Evolutionary conservation across 2,329 filamentous ascomycete species (phyloP), one percentile per base, ranked within the genome.

Genomic region (Talaromyces sp.): DNA sequence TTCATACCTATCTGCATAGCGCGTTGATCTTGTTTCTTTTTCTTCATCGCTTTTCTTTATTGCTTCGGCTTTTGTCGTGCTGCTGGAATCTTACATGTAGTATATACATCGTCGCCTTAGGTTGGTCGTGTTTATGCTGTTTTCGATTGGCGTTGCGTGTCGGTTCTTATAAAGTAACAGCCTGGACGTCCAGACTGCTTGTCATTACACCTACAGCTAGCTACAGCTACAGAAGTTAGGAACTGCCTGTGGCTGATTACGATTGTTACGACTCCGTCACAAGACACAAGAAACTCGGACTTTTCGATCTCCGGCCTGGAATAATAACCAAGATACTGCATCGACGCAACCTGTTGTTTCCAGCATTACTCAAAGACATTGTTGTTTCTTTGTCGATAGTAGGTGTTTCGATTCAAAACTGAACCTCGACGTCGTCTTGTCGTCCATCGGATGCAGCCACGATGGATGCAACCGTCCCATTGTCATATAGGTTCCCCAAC

Each of bases 381-480:
- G 28, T 35, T 48, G 5, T 46, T 17, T 40, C 19, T 8, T 19
- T 35, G 25, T 45, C 35, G 40, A 33, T 21, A 17, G 48, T n/a
- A 25, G 28, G 17, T 25, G 37, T 33, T 19, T 39, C 33, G 31
- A 41, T 46, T 50, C 56, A 25, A 39, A 48, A 35, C 41, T n/a
- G 17, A 25, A 22, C 31, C 40, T 21, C 55, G n/a, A 25, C 40
- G 4, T 52, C 41, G 17, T 55, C 33, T 56, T n/a, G 25, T 37
- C 5, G 17, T 31, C 33, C 35, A 36, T 25, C 31, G 31, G 37
- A n/a, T 11, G 40, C 46, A 31, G 33, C 57, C 61, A 57, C 62
- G 50, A 76, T 76, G 74, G 73, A 76, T 62, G 69, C 74, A 19
- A 67, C 70, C 43, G 73, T 76, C 53, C 72, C 73, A 8, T 70